Base-by-base conservation (phyloP, 768 basidiomycete genomes). In the Hypholoma fasciculare region DNA sequence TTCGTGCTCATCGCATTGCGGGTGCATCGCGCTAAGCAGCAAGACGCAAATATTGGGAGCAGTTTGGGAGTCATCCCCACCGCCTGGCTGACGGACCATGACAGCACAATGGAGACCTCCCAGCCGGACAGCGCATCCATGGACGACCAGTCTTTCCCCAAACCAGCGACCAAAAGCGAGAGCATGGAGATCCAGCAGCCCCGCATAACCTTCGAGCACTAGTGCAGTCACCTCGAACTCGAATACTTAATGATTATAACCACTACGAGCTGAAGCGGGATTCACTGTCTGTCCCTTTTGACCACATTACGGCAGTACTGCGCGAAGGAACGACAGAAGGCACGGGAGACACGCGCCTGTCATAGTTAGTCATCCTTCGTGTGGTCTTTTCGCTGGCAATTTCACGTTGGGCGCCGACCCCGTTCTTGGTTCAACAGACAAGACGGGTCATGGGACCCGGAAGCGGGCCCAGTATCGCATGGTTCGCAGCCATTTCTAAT, bases 1-100 rank as follows among this genome's bases (percentile, higher is more conserved):
- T 67, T 67, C 50, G 65, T 67, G 7, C 61, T 67, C 47, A 67
- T 67, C 37, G 62, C 66, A 7, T 54, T 67, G 26, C 58, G 66
- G 14, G 60, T 67, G 9, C 63, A 67, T 23, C 44, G 54, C 50
- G 57, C 63, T 13, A 52, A 53, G 27, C 44, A 48, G n/a, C 46
- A 39, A n/a, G 34, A 36, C 23, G 55, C 47, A 1, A 23, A 46
- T 14, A 43, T 60, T 34, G 61, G 60, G 23, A 56, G 49, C 50
- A 60, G 52, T 12, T 17, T 56, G 3, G 58, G 49, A 6, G 58
- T 61, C 43, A 53, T 62, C 23, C 63, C 54, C 6, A n/a, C 63
- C 2, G 52, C 54, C 4, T 62, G 61, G 63, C 40, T 65, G 6
- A 49, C 49, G 14, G 61, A 58, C 16, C 39, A 34, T n/a, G 56